Percentiles rank a stretch among this genome's conserved stretches.
phyloP scores from a whole-genome alignment of 495 filamentous ascomycete genomes.

The Penicillium goetzii region DNA sequence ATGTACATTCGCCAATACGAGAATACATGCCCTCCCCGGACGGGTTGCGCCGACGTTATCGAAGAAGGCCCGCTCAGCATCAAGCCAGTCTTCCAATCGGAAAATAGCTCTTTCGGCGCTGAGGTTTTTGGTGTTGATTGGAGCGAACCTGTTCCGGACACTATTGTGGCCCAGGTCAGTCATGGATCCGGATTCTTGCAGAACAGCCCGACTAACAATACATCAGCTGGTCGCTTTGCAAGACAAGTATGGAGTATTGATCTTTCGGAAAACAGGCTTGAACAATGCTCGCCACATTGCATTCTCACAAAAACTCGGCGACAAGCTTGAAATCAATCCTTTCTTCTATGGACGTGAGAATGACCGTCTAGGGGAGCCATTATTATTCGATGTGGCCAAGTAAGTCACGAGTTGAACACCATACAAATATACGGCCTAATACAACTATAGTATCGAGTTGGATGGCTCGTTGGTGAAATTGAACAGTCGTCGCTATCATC shows the following conservation, averaged over 20 bases:
- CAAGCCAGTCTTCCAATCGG: constrained; percentile 15
- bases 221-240: constrained; percentile 24
- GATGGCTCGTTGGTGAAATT: constrained; percentile 27
- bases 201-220: neutral
- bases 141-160: constrained; percentile 17
- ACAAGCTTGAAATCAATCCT: constrained; percentile 29
- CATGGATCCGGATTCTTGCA: neutral
- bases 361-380: constrained; percentile 24
- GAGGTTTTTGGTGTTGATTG: constrained; percentile 24
- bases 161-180: constrained; percentile 22
- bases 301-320: constrained; percentile 27
- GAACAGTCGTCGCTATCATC: constrained; percentile 28
- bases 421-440: neutral
- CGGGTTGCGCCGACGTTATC: neutral
- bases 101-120: constrained; percentile 21
- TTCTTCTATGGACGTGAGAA: constrained; percentile 31
- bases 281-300: constrained; percentile 27
- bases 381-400: constrained; percentile 31
- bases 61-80: constrained; percentile 20
- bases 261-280: constrained; percentile 27
- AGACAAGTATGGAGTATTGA: constrained; percentile 25
- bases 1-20: constrained; percentile 24
- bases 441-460: constrained; percentile 21
- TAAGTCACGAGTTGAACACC: constrained; percentile 10
- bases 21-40: constrained; percentile 18